A percentile compares a stretch with the other conserved stretches of the same genome.
Evolutionary conservation across 768 basidiomycete species (phyloP).

Genomic region (Collybia mongolica): DNA sequence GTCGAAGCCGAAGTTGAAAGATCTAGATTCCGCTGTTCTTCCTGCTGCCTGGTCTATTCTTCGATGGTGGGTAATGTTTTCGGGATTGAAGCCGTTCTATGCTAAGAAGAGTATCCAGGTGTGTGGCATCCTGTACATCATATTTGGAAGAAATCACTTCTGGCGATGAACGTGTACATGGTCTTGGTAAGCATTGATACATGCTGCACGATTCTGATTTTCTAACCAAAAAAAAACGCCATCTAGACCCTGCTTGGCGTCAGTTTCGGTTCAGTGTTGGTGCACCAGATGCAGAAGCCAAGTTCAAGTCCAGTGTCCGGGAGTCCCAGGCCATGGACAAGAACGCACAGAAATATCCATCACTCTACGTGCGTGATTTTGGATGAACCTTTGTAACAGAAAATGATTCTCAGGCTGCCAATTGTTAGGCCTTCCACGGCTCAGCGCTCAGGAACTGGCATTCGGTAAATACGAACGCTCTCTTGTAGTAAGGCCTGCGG

Average conservation of each 20-base stretch:
- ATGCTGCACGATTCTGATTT: neutral
- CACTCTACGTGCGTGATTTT: conserved; percentile 39
- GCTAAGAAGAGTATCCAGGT: conserved; percentile 34
- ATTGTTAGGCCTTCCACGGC: conserved; percentile 63
- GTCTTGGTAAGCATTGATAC: conserved; percentile 40
- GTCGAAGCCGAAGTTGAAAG: conserved; percentile 51
- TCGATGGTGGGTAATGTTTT: conserved; percentile 44
- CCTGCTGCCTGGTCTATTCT: conserved; percentile 67
- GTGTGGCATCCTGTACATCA: conserved; percentile 71
- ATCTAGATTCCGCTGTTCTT: conserved; percentile 45
- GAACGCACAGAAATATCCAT: conserved; percentile 46
- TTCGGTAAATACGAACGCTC: conserved; percentile 37
- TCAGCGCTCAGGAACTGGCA: conserved; percentile 69
- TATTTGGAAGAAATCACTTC: conserved; percentile 63
- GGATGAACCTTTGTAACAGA: too few species aligned
- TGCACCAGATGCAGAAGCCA: conserved; percentile 69
- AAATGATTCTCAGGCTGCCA: neutral
- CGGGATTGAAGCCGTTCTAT: neutral
- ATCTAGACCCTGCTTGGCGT: conserved; percentile 44
- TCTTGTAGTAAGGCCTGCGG: neutral
- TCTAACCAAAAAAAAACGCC: neutral
- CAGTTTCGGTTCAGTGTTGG: conserved; percentile 75
- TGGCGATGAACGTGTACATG: conserved; percentile 51
- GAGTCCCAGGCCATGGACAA: conserved; percentile 32
- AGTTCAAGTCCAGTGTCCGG: conserved; percentile 47